These are phyloP conservation scores for Areca catechu DNA, from an alignment of 176 grass and related monocot species.

Conservation along the genomic window DNA sequence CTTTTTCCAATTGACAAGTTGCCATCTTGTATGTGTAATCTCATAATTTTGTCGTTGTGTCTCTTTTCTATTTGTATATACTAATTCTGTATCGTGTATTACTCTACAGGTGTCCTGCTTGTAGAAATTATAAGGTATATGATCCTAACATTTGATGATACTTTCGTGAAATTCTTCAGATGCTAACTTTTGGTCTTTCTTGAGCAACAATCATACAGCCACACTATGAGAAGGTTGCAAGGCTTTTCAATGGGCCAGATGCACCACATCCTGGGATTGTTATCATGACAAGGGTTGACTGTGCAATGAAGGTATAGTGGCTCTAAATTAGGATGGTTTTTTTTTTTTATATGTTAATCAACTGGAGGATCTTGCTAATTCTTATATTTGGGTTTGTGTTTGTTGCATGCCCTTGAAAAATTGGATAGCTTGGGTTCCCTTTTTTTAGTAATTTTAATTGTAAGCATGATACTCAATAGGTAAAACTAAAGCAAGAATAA, in stretches of 20 bases:
- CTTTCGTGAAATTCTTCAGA: not conserved
- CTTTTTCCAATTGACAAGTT: too few relatives aligned
- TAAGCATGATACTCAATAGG: too few relatives aligned
- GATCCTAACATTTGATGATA: not conserved
- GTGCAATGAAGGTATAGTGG: slow-evolving; percentile 79
- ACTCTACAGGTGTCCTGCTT: slow-evolving; percentile 81
- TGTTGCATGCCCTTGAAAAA: too few relatives aligned
- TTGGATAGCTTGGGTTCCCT: too few relatives aligned
- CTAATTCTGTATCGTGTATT: not conserved
- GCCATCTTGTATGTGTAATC: too few relatives aligned
- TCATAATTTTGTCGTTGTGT: too few relatives aligned
- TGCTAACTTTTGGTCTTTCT: not conserved
- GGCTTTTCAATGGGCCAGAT: slow-evolving; percentile 84
- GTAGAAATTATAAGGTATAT: slow-evolving; percentile 98
- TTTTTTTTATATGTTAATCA: too few relatives aligned
- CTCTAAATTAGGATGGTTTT: not conserved
- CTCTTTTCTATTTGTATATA: too few relatives aligned
- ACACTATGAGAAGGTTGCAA: slow-evolving; percentile 95
- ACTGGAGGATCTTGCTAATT: too few relatives aligned
- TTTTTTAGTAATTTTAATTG: too few relatives aligned
- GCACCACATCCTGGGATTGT: slow-evolving; percentile 76
- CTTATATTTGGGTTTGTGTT: too few relatives aligned
- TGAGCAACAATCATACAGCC: slow-evolving; percentile 30
- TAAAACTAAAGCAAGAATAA: too few relatives aligned
- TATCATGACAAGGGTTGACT: slow-evolving; percentile 88